Evolutionary conservation across 2,329 filamentous ascomycete species (phyloP).

Genomic region (Colletotrichum graminicola): DNA sequence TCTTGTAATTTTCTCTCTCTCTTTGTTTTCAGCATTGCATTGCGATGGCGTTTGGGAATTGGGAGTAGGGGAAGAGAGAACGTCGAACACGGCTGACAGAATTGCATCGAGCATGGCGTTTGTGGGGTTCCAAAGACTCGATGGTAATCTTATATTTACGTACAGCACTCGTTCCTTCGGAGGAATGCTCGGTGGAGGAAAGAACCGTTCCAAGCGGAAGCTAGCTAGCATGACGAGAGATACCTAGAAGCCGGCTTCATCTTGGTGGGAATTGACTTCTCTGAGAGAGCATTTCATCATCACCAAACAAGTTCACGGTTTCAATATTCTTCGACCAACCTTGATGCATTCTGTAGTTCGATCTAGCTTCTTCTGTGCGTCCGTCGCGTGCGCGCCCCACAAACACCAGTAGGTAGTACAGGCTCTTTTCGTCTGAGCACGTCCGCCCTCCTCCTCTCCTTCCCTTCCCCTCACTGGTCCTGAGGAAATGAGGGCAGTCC

Average conservation of each 20-base stretch:
- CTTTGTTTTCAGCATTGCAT: constrained; percentile 26
- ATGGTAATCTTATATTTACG: constrained; percentile 1
- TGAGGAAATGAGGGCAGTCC: constrained; percentile 3
- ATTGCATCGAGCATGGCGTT: constrained; percentile 38
- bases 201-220: background rate
- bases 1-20: background rate
- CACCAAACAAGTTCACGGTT: background rate
- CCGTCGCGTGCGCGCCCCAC: background rate
- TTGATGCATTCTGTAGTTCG: background rate
- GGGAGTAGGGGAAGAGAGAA: background rate
- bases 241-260: constrained; percentile 26
- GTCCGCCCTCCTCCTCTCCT: too few species aligned
- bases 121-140: background rate
- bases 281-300: background rate
- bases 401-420: too few species aligned
- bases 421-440: constrained; percentile 22
- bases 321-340: background rate
- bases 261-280: constrained; percentile 12
- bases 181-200: background rate
- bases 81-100: constrained; percentile 9
- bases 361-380: background rate
- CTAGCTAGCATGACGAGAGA: constrained; percentile 13
- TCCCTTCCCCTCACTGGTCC: background rate
- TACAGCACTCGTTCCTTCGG: constrained; percentile 29
- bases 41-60: constrained; percentile 31